phyloP scores from a whole-genome alignment of 768 basidiomycete genomes.

The Boletales sp. region DNA sequence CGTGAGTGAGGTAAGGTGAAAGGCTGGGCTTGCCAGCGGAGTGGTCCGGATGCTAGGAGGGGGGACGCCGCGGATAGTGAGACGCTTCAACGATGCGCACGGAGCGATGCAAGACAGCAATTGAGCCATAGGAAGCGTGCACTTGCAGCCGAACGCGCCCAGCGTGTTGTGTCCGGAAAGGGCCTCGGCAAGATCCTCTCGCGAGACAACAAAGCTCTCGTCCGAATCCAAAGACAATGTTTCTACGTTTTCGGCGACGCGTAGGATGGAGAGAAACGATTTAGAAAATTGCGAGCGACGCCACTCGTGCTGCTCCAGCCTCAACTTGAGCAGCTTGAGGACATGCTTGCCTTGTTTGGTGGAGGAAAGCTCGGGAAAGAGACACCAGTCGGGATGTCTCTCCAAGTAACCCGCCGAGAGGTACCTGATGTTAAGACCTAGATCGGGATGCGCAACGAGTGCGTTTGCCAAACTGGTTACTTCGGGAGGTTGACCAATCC shows the following conservation, averaged over 20 bases:
- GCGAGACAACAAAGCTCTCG: background rate
- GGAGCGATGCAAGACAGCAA: conserved; percentile 1
- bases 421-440: conserved; percentile 4
- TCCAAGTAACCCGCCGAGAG: conserved; percentile 7
- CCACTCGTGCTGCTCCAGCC: no score
- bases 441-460: conserved; percentile 1
- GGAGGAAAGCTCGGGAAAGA: background rate
- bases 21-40: background rate
- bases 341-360: background rate
- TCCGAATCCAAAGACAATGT: background rate
- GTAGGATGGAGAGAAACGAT: conserved; percentile 4
- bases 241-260: background rate
- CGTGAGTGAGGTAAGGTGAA: background rate
- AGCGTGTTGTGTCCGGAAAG: background rate
- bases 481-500: conserved; percentile 2
- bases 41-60: background rate
- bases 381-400: conserved; percentile 5
- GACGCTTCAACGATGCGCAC: conserved; percentile 8
- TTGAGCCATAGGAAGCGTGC: conserved; percentile 1
- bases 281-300: background rate
- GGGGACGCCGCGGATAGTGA: background rate
- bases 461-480: background rate
- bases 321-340: no score
- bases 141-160: background rate
- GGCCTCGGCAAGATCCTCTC: background rate